These are phyloP conservation scores for Glomus cerebriforme DNA, from an alignment of 192 early-diverging fungal species.

Conservation along the genomic window DNA sequence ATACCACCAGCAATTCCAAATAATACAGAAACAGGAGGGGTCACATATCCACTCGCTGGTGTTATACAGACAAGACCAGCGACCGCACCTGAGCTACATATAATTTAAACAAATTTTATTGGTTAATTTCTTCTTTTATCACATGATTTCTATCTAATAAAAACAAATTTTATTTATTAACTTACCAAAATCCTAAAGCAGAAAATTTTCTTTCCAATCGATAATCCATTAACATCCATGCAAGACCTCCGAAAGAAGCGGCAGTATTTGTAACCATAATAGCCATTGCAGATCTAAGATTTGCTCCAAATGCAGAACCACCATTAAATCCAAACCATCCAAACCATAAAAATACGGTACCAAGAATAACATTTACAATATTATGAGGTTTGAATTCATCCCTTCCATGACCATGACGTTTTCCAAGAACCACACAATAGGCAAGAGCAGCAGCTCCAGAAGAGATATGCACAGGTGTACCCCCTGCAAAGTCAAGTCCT, in stretches of 20 bases:
- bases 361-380: conserved; percentile 91
- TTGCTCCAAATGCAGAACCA: conserved; percentile 81
- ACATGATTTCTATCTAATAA: no score
- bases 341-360: conserved; percentile 89
- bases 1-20: conserved; percentile 75
- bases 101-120: no score
- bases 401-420: conserved; percentile 71
- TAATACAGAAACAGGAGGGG: conserved; percentile 75
- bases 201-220: conserved; percentile 81
- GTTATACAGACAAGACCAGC: conserved; percentile 95
- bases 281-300: conserved; percentile 86
- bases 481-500: conserved; percentile 92
- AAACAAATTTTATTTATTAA: no score
- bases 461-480: conserved; percentile 92
- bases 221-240: conserved; percentile 85
- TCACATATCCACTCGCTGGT: conserved; percentile 87
- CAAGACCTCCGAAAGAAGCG: conserved; percentile 75
- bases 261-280: conserved; percentile 86
- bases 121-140: no score
- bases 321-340: conserved; percentile 98
- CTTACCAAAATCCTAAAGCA: conserved; percentile 78
- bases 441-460: conserved; percentile 91
- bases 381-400: conserved; percentile 85
- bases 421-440: conserved; percentile 82
- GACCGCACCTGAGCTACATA: conserved; percentile 79